Conservation (phyloP, 1,284 basidiomycete species). For the Cryptococcus sp. region DNA sequence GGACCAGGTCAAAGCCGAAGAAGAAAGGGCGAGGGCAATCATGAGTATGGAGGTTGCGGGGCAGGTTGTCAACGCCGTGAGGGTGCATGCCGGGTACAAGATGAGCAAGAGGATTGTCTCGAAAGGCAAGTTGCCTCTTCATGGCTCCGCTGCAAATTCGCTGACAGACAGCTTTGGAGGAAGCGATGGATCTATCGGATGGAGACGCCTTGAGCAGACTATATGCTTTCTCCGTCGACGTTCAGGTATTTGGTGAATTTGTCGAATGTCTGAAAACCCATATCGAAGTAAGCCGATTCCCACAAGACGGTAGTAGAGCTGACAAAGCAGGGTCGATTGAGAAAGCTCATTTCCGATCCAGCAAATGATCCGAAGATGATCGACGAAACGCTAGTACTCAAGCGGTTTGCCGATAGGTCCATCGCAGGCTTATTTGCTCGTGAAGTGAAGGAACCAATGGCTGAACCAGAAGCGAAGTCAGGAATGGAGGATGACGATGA, state of each 20-base stretch:
- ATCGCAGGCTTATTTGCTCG: conserved; percentile 53
- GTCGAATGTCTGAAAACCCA: conserved; percentile 61
- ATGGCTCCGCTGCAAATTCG: no score
- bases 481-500: conserved; percentile 1
- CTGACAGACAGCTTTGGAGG: conserved; percentile 54
- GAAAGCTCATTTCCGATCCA: conserved; percentile 47
- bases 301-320: neutral
- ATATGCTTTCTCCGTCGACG: conserved; percentile 62
- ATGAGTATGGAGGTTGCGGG: conserved; percentile 15
- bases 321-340: conserved; percentile 46
- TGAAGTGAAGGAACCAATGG: conserved; percentile 16
- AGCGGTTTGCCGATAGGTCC: conserved; percentile 58
- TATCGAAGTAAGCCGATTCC: conserved; percentile 38
- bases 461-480: conserved; percentile 32
- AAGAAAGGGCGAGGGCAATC: conserved; percentile 17
- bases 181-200: conserved; percentile 57
- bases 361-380: conserved; percentile 69
- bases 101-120: conserved; percentile 16
- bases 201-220: conserved; percentile 55
- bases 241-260: conserved; percentile 57
- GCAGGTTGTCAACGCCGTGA: conserved; percentile 13
- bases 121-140: conserved; percentile 33
- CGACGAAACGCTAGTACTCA: conserved; percentile 66
- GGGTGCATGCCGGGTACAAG: conserved; percentile 18
- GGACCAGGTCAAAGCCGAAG: conserved; percentile 29